Percentiles rank a stretch among this genome's conserved stretches.
phyloP scores from a whole-genome alignment of 139 green algal species.

The Volvox reticuliferus region DNA sequence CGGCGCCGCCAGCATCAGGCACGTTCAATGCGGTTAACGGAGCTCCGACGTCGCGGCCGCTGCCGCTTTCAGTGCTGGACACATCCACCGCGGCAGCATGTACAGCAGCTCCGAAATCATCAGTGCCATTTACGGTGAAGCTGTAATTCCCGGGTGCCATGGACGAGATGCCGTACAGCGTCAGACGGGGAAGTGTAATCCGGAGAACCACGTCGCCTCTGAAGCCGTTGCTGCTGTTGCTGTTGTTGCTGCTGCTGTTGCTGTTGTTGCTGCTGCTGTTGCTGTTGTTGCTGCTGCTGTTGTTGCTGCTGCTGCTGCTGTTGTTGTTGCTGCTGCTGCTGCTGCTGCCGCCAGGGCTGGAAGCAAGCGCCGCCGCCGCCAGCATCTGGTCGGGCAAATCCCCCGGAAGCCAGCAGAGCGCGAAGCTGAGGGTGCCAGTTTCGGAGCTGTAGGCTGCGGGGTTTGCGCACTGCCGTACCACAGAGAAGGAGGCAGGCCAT shows the following conservation, averaged over 20 bases:
- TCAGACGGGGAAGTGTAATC: neutral
- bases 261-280: too few species aligned
- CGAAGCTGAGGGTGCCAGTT: neutral
- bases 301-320: too few species aligned
- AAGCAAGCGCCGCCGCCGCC: neutral
- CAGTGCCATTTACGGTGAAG: neutral
- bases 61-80: neutral
- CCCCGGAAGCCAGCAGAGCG: neutral
- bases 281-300: too few species aligned
- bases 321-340: too few species aligned
- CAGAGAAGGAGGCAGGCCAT: neutral
- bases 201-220: neutral
- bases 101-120: neutral
- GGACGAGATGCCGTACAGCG: slow-evolving; percentile 10
- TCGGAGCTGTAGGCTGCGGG: neutral
- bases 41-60: neutral
- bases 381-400: neutral
- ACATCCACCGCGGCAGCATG: neutral
- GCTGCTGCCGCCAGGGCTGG: too few species aligned
- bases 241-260: too few species aligned
- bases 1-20: neutral
- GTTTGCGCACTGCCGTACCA: slow-evolving; percentile 1
- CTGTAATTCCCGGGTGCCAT: slow-evolving; percentile 24
- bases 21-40: neutral
- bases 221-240: neutral